phyloP scores from a whole-genome alignment of 148 eudicot genomes.

The Agrostemma githago region DNA sequence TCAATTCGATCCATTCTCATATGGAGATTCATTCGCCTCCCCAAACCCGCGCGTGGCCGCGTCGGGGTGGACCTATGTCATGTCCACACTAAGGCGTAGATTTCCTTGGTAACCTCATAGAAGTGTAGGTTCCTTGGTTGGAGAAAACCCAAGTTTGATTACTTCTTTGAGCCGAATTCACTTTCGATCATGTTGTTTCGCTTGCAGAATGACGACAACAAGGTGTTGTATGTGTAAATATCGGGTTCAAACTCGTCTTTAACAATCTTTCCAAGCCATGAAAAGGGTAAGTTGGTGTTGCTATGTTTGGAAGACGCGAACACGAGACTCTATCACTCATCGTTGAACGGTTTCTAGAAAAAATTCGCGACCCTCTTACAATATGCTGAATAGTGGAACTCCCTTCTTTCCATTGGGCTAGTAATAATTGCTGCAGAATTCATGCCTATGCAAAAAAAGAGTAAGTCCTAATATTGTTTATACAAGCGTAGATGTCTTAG shows the following conservation, averaged over 20 bases:
- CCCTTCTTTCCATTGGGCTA: no score
- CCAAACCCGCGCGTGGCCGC: no score
- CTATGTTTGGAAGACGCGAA: constrained; percentile 51
- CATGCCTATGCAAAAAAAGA: no score
- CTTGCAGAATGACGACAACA: constrained; percentile 58
- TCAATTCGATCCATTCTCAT: no score
- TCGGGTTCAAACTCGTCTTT: constrained; percentile 61
- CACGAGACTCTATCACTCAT: constrained; percentile 58
- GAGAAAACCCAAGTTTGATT: constrained; percentile 48
- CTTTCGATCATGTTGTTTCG: constrained; percentile 59
- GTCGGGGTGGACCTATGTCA: no score
- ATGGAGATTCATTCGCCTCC: no score
- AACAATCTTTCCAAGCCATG: constrained; percentile 47
- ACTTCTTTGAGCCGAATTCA: constrained; percentile 57
- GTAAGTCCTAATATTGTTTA: no score
- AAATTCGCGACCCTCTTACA: constrained; percentile 55
- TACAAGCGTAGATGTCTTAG: no score
- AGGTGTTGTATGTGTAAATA: constrained; percentile 58
- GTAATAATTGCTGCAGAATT: no score
- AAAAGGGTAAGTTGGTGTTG: constrained; percentile 38
- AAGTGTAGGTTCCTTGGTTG: constrained; percentile 71
- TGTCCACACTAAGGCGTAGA: no score
- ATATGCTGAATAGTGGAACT: constrained; percentile 11
- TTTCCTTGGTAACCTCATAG: constrained; percentile 32
- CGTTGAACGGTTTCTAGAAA: constrained; percentile 30